Conservation (phyloP, 192 early-diverging fungal genomes). For the Jimgerdemannia flammicorona region DNA sequence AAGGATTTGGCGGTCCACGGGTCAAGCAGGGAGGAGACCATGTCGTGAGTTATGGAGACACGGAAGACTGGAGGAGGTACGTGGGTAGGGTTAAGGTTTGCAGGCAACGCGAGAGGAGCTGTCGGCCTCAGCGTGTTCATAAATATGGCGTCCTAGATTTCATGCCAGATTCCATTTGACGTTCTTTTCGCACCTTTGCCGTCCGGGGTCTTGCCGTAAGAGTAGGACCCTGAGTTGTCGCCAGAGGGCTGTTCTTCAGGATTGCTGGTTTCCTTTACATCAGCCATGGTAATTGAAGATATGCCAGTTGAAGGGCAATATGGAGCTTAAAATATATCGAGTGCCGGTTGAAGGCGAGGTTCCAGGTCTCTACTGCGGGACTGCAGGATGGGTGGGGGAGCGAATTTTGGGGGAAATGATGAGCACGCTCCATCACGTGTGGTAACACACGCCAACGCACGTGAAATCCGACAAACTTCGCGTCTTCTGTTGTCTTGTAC, state of each 20-base stretch:
- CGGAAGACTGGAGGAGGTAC: constrained; percentile 47
- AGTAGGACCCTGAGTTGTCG: constrained; percentile 7
- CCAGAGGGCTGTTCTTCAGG: neutral
- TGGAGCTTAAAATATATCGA: neutral
- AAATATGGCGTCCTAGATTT: too few relatives aligned
- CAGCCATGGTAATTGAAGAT: neutral
- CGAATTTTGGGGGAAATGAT: too few relatives aligned
- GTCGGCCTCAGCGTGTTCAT: neutral
- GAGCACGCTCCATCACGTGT: neutral
- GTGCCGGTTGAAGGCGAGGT: neutral
- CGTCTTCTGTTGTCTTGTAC: too few relatives aligned
- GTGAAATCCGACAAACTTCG: neutral
- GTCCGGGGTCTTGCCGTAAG: constrained; percentile 36
- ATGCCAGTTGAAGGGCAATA: constrained; percentile 8
- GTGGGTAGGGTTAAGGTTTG: neutral
- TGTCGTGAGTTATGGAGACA: constrained; percentile 74
- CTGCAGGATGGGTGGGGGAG: too few relatives aligned
- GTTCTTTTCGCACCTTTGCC: constrained; percentile 23
- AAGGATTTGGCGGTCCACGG: constrained; percentile 61
- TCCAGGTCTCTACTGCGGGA: too few relatives aligned
- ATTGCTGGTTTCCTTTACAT: neutral
- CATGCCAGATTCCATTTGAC: too few relatives aligned
- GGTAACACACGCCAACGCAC: too few relatives aligned
- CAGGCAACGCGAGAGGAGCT: neutral
- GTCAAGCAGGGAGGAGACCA: constrained; percentile 74